Base-by-base conservation (phyloP, 2,329 filamentous ascomycete genomes). In the Cordyceps fumosorosea region DNA sequence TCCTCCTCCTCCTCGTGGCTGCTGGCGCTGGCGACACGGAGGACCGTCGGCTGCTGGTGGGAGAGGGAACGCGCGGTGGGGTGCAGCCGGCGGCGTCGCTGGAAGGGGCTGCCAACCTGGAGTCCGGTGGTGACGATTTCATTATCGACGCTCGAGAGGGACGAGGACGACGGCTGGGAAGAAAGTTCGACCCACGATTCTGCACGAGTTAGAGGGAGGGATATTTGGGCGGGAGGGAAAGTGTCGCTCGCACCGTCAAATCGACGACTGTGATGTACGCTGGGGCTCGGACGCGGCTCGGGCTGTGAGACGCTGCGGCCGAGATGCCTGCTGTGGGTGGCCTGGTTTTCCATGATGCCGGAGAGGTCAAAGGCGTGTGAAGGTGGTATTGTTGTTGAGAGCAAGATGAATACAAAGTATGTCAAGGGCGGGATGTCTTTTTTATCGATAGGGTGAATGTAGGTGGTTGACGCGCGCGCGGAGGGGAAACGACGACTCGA, bases 101-200 rank as follows among this genome's bases (percentile, higher is more conserved):
- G 75, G 67, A 86, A 85, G 52, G 85, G 81, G 68, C 83, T 82
- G 66, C 89, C 88, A 58, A 97, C 87, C 59, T 87, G 86, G 48
- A 97, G 82, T 29, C 93, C 93, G 5, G 91, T 95, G 2, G 91
- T 96, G 66, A 96, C 89, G 67, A 96, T 93, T 70, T 97, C 93
- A 67, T 96, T 92, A 65, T 84, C 84, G 71, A 89, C 86, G 60
- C 86, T 96, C 22, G 93, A 96, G 14, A 96, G 80, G 16, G 93
- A 97, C 2, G 93, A 96, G 2, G 93, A 96, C 0, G 93, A 97
- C 8, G 93, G 92, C 69, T 95, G 91, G 4, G 93, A 97, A 53
- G 89, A 86, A 64, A 99, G 87, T 74, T 99, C 93, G 68, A 98
- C 86, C 95, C 95, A 99, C 10, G 95, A 97, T 78, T 98, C 95